phyloP scores from a whole-genome alignment of 2,329 filamentous ascomycete genomes.

The Talaromyces sp. region DNA sequence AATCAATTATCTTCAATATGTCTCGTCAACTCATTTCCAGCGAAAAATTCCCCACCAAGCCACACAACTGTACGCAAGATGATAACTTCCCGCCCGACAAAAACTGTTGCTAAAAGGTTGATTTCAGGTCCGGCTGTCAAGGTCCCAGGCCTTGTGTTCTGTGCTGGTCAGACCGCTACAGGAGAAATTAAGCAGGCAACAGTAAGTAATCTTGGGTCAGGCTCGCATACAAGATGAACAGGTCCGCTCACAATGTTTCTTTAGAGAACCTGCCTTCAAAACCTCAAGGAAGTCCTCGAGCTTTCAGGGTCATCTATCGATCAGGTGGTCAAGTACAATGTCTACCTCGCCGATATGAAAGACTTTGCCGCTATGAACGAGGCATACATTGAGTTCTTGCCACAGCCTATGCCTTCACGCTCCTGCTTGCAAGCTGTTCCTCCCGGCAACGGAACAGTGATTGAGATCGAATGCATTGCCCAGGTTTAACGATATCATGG shows the following conservation, averaged over 20 bases:
- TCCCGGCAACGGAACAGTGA: slow-evolving; percentile 45
- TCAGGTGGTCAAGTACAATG: slow-evolving; percentile 66
- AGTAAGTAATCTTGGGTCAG: slow-evolving; percentile 28
- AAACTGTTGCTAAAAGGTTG: neutral
- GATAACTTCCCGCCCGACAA: neutral
- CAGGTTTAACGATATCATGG: slow-evolving; percentile 30
- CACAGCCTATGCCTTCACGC: slow-evolving; percentile 47
- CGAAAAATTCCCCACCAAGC: slow-evolving; percentile 52
- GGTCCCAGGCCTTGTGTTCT: slow-evolving; percentile 52
- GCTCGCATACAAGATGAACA: neutral
- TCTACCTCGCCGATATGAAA: slow-evolving; percentile 65
- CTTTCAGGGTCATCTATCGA: slow-evolving; percentile 60
- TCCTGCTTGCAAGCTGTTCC: slow-evolving; percentile 47
- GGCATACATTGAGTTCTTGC: slow-evolving; percentile 42
- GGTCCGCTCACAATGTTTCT: neutral
- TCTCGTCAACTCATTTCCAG: slow-evolving; percentile 52
- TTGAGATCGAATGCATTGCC: slow-evolving; percentile 52
- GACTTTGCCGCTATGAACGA: slow-evolving; percentile 40
- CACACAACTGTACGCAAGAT: slow-evolving; percentile 47
- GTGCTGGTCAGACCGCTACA: slow-evolving; percentile 53
- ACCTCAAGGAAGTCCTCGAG: slow-evolving; percentile 49
- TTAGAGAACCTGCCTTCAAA: slow-evolving; percentile 43
- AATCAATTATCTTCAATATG: slow-evolving; percentile 34
- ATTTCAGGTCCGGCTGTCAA: slow-evolving; percentile 45
- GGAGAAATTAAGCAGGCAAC: slow-evolving; percentile 54